A percentile compares a stretch with the other conserved stretches of the same genome.
Evolutionary conservation across 495 filamentous ascomycete species (phyloP).

Genomic region (Penicillium simplicissimum): DNA sequence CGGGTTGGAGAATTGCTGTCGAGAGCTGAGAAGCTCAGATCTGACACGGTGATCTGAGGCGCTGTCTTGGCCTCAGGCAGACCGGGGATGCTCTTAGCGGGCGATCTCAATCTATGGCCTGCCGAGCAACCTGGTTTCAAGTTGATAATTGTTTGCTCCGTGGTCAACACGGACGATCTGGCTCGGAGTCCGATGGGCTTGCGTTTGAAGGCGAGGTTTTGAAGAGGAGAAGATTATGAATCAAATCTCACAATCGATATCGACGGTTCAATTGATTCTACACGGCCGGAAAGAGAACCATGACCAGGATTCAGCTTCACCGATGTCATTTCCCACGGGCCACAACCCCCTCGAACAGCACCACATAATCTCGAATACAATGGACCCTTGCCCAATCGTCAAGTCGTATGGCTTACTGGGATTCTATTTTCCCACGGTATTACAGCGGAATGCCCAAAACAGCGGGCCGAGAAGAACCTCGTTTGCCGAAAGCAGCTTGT

Average conservation of each 20-base stretch:
- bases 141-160: neutral
- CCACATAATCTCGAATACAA: neutral
- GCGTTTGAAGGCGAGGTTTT: neutral
- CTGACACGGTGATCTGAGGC: conserved; percentile 19
- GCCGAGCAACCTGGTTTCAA: neutral
- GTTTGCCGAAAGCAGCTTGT: conserved; percentile 24
- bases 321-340: conserved; percentile 3
- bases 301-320: neutral
- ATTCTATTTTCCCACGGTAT: neutral
- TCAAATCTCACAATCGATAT: too few relatives aligned
- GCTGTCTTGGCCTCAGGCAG: conserved; percentile 23
- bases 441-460: conserved; percentile 20
- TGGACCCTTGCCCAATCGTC: neutral
- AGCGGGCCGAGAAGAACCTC: conserved; percentile 10
- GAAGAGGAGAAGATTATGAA: neutral
- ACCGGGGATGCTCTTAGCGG: neutral
- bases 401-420: conserved; percentile 1
- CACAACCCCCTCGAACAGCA: neutral
- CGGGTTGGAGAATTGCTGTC: conserved; percentile 11
- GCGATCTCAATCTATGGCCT: conserved; percentile 2
- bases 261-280: neutral
- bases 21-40: neutral
- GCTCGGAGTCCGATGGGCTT: neutral
- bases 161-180: neutral
- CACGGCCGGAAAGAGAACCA: conserved; percentile 20